Evolutionary conservation across 345 rosid genomes (phyloP).

Genomic region (Salix suchowensis): DNA sequence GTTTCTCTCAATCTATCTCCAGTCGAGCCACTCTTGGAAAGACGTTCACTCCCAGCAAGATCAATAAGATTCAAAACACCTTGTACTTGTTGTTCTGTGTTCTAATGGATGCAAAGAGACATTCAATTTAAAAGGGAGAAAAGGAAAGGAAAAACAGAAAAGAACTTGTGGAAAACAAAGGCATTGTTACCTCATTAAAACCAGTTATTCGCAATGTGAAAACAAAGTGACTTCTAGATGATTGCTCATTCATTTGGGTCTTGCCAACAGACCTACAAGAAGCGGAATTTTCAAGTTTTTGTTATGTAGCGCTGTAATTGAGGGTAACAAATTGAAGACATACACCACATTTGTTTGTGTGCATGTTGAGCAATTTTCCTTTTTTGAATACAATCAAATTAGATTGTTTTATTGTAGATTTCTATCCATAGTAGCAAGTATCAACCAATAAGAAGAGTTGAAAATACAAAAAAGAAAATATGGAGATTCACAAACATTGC

Average conservation of each 20-base stretch:
- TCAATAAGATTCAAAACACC: slow-evolving; percentile 94
- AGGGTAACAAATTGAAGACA: neutral
- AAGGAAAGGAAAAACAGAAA: neutral
- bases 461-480: neutral
- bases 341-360: neutral
- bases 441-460: neutral
- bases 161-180: neutral
- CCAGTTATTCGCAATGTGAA: slow-evolving; percentile 87
- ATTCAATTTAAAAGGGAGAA: slow-evolving; percentile 6
- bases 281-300: neutral
- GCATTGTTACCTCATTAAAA: slow-evolving; percentile 59
- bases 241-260: slow-evolving; percentile 94
- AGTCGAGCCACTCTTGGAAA: slow-evolving; percentile 91
- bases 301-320: neutral
- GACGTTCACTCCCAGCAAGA: slow-evolving; percentile 99
- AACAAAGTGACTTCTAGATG: slow-evolving; percentile 95
- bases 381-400: neutral
- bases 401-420: neutral
- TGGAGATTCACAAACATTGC: neutral
- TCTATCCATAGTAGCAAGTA: neutral
- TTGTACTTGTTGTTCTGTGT: slow-evolving; percentile 95
- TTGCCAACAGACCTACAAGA: slow-evolving; percentile 80
- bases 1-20: slow-evolving; percentile 96
- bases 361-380: neutral
- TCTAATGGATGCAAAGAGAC: slow-evolving; percentile 33